phyloP scores from a whole-genome alignment of 139 green algal species.

The Eudorina sp. region DNA sequence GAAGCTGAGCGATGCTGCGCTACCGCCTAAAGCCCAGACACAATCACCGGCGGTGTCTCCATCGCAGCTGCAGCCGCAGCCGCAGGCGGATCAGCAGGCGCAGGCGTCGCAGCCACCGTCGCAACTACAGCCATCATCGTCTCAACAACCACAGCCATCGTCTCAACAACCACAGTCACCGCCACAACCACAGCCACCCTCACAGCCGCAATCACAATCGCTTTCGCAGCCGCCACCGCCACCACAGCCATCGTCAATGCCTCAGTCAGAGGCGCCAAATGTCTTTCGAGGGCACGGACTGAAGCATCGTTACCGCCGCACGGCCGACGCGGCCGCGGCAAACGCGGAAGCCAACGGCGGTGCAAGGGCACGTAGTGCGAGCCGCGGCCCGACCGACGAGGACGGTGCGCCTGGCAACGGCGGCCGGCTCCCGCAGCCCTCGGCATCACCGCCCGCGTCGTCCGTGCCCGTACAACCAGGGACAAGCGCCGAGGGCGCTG shows the following conservation, averaged over 20 bases:
- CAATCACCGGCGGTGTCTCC: too few relatives aligned
- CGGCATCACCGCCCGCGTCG: background rate
- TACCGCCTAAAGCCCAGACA: too few relatives aligned
- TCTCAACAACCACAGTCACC: background rate
- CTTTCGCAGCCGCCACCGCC: background rate
- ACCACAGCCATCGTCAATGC: too few relatives aligned
- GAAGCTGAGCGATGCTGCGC: background rate
- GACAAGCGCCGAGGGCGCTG: background rate
- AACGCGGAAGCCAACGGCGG: constrained; percentile 19
- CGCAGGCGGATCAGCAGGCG: background rate
- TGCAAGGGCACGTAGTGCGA: background rate
- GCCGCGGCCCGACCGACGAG: background rate
- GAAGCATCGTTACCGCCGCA: background rate
- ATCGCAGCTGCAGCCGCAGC: background rate
- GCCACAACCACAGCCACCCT: background rate
- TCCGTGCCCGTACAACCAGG: background rate
- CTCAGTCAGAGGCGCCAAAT: too few relatives aligned
- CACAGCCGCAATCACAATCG: background rate
- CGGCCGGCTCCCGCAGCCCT: background rate
- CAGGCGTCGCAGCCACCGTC: background rate
- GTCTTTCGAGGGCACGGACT: background rate
- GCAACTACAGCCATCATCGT: too few relatives aligned
- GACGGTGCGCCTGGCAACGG: background rate
- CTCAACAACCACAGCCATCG: too few relatives aligned
- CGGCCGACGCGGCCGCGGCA: background rate